These are phyloP conservation scores for Xylariomycetidae sp. DNA, from an alignment of 2,329 filamentous ascomycete genomes.

Conservation along the genomic window DNA sequence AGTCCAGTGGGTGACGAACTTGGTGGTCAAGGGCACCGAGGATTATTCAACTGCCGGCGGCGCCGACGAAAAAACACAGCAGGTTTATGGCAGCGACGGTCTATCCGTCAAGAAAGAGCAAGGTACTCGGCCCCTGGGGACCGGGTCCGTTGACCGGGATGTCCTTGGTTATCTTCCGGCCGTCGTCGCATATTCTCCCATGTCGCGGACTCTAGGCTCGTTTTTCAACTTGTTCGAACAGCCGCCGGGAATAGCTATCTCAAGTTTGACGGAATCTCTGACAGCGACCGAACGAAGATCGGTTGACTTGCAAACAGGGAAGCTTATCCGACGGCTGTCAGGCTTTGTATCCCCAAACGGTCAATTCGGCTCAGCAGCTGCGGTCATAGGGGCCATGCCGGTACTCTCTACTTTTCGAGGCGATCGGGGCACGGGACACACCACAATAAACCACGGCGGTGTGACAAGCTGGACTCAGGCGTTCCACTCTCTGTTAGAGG, in stretches of 20 bases:
- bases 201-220: constrained; percentile 23
- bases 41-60: neutral
- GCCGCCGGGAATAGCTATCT: constrained; percentile 33
- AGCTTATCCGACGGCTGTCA: constrained; percentile 40
- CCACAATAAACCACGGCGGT: constrained; percentile 16
- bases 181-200: constrained; percentile 34
- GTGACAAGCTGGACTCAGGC: constrained; percentile 48
- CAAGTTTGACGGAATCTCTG: constrained; percentile 29
- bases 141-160: constrained; percentile 5
- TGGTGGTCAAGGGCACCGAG: constrained; percentile 13
- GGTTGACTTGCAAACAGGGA: constrained; percentile 44
- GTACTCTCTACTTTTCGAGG: constrained; percentile 6
- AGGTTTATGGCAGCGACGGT: neutral
- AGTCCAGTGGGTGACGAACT: constrained; percentile 38
- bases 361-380: constrained; percentile 43
- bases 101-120: neutral
- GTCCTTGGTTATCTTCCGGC: constrained; percentile 34
- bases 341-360: constrained; percentile 39
- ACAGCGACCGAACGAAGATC: constrained; percentile 28
- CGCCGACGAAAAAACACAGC: constrained; percentile 1
- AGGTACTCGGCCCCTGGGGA: constrained; percentile 4
- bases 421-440: no score
- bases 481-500: constrained; percentile 54
- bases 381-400: constrained; percentile 26
- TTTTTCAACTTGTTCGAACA: constrained; percentile 41